A percentile compares a stretch with the other conserved stretches of the same genome.
Conservation (phyloP, 75 land plant genomes). For the Sequoiadendron giganteum region DNA sequence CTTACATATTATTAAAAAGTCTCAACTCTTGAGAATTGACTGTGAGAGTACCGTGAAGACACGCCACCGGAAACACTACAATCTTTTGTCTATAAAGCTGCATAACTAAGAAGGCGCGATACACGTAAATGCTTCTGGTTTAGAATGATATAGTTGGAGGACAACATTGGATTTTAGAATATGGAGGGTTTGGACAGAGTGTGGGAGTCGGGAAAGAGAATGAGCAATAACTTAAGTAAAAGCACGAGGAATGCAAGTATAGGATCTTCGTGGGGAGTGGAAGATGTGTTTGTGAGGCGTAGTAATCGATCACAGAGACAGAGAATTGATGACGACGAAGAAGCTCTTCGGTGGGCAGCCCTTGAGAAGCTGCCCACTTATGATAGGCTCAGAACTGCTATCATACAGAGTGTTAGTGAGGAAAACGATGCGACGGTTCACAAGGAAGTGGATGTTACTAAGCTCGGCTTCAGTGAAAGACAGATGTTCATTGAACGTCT, state of each 20-base stretch:
- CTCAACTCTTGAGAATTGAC: too few relatives aligned
- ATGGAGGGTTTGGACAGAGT: neutral
- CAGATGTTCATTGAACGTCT: constrained; percentile 68
- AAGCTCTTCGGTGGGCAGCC: constrained; percentile 79
- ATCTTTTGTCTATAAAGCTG: too few relatives aligned
- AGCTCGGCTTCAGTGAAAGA: constrained; percentile 45
- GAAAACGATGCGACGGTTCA: too few relatives aligned
- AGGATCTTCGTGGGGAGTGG: constrained; percentile 41
- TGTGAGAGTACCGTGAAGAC: too few relatives aligned
- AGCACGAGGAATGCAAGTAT: constrained; percentile 38
- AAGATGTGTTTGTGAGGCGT: constrained; percentile 15
- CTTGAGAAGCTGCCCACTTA: constrained; percentile 57
- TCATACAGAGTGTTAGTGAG: too few relatives aligned
- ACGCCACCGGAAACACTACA: too few relatives aligned
- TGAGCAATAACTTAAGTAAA: constrained; percentile 23
- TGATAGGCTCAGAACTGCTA: too few relatives aligned
- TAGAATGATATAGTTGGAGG: too few relatives aligned
- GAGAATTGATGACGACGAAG: constrained; percentile 59
- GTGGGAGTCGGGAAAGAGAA: constrained; percentile 5
- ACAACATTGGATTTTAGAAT: neutral
- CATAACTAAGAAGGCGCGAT: too few relatives aligned
- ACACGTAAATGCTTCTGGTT: too few relatives aligned
- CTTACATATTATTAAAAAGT: too few relatives aligned
- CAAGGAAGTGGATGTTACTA: constrained; percentile 17
- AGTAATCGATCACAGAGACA: constrained; percentile 7